These are phyloP conservation scores for Trametes sanguinea DNA, from an alignment of 768 basidiomycete species.

Conservation along the genomic window DNA sequence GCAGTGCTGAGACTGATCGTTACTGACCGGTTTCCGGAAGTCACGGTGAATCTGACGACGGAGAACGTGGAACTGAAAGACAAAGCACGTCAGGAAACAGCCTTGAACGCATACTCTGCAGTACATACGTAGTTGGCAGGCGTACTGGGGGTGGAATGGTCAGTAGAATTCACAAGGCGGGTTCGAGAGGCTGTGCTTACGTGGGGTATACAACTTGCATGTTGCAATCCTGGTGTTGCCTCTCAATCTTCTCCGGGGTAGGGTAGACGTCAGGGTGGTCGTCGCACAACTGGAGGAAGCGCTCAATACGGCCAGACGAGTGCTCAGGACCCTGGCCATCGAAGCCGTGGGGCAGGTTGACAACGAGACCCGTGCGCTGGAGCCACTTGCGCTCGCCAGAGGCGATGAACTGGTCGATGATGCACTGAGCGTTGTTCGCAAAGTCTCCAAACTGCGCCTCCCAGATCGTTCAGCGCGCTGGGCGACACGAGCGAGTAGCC, in stretches of 20 bases:
- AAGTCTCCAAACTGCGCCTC: conserved; percentile 99
- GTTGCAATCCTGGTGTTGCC: conserved; percentile 99
- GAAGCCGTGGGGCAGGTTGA: conserved; percentile 92
- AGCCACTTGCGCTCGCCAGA: conserved; percentile 98
- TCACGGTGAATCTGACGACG: conserved; percentile 97
- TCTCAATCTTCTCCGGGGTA: conserved; percentile 81
- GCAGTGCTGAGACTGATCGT: background rate
- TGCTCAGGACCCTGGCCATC: conserved; percentile 99
- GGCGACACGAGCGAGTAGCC: conserved; percentile 98
- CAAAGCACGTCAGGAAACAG: background rate
- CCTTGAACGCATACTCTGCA: background rate
- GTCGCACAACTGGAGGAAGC: conserved; percentile 97
- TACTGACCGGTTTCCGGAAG: conserved; percentile 89
- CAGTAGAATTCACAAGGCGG: background rate
- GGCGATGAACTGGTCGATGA: conserved; percentile 98
- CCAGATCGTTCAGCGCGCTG: conserved; percentile 91
- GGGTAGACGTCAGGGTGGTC: conserved; percentile 95
- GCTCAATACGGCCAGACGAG: conserved; percentile 91
- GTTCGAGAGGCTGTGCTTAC: conserved; percentile 44
- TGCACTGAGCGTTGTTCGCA: conserved; percentile 95
- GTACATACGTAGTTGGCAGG: conserved; percentile 88
- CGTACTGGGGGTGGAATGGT: conserved; percentile 51
- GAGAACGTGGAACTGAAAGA: conserved; percentile 84
- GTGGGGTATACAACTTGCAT: conserved; percentile 99
- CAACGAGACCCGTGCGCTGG: conserved; percentile 87